phyloP scores from a whole-genome alignment of 257 asterid species.

The Nicotiana knightiana region DNA sequence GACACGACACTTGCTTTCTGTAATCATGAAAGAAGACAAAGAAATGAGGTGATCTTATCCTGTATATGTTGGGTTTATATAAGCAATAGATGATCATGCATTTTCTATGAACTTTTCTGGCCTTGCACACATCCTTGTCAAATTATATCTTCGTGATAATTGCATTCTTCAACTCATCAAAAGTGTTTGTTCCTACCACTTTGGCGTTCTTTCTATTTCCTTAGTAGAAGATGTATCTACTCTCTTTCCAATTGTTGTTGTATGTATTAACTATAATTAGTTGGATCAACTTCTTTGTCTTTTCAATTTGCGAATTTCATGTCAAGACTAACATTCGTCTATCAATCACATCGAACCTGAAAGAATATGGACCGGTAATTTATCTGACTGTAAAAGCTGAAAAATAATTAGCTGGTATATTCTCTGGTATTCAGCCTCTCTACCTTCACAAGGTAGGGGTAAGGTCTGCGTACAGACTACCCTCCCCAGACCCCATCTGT shows the following conservation, averaged over 20 bases:
- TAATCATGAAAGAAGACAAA: constrained; percentile 83
- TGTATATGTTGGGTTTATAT: not conserved
- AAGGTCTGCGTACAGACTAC: too few species aligned
- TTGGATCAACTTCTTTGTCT: not conserved
- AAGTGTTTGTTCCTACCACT: not conserved
- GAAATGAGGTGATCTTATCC: constrained; percentile 56
- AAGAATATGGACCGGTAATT: not conserved
- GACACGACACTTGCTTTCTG: constrained; percentile 81
- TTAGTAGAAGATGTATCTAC: not conserved
- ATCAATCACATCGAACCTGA: not conserved
- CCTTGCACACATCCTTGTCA: not conserved
- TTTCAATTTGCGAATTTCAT: not conserved
- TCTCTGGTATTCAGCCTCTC: not conserved
- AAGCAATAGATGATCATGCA: not conserved
- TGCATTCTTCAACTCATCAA: not conserved
- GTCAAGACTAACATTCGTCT: not conserved
- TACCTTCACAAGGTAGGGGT: too few species aligned
- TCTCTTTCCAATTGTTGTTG: not conserved
- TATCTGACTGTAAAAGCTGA: not conserved
- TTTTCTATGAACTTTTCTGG: not conserved
- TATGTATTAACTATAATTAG: not conserved
- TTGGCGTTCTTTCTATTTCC: not conserved
- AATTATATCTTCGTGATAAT: not conserved
- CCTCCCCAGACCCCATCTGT: too few species aligned
- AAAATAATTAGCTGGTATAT: not conserved